phyloP scores from a whole-genome alignment of 2,329 filamentous ascomycete species.

The Talaromyces piceae region DNA sequence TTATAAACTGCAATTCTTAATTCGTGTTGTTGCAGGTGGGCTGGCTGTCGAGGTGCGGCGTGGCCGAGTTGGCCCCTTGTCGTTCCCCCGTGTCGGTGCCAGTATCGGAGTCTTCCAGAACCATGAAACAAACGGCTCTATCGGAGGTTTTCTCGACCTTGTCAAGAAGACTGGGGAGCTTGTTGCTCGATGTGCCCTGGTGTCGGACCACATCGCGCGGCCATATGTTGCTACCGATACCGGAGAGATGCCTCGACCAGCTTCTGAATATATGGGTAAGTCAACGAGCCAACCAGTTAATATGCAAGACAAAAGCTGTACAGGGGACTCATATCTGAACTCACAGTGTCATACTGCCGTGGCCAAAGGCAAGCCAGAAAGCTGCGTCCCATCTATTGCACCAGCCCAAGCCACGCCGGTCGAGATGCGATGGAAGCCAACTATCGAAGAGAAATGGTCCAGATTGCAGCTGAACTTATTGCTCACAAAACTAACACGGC shows the following conservation, averaged over 20 bases:
- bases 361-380: not conserved
- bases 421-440: not conserved
- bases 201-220: slow-evolving; percentile 3
- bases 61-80: not conserved
- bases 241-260: not conserved
- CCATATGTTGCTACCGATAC: not conserved
- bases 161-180: not conserved
- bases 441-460: not conserved
- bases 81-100: not conserved
- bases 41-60: slow-evolving; percentile 2
- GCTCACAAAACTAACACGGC: not conserved
- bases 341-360: not conserved
- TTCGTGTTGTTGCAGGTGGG: not conserved
- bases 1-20: not conserved
- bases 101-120: slow-evolving; percentile 1
- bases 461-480: slow-evolving; percentile 1
- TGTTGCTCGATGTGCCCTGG: slow-evolving; percentile 3
- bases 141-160: slow-evolving; percentile 6
- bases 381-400: not conserved
- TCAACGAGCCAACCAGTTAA: no score
- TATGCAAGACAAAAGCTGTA: no score
- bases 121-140: not conserved
- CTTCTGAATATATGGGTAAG: not conserved
- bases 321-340: no score
- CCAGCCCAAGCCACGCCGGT: not conserved